Conservation (phyloP, 345 rosid species). For the Camelina sativa region DNA sequence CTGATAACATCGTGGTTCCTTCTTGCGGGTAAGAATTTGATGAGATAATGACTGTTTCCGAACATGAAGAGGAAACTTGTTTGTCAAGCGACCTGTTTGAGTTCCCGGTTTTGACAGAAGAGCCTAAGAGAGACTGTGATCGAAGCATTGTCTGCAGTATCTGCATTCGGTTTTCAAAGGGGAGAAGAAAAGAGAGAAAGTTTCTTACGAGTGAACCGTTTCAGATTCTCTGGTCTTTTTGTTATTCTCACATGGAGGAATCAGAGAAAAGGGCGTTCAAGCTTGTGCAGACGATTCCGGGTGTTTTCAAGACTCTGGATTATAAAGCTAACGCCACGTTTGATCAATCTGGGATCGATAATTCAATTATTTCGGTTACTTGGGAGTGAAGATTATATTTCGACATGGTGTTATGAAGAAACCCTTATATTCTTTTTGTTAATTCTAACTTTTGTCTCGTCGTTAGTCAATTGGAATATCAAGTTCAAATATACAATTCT, state of each 20-base stretch:
- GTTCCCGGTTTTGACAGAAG: slow-evolving; percentile 70
- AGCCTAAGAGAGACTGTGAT: slow-evolving; percentile 59
- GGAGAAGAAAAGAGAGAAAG: slow-evolving; percentile 73
- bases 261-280: slow-evolving; percentile 58
- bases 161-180: slow-evolving; percentile 80
- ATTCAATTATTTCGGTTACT: slow-evolving; percentile 70
- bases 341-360: slow-evolving; percentile 72
- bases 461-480: not conserved
- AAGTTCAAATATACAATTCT: not conserved
- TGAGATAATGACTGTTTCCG: not conserved
- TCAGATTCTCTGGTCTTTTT: slow-evolving; percentile 70
- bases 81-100: slow-evolving; percentile 23
- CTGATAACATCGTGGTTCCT: slow-evolving; percentile 28
- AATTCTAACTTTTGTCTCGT: not conserved
- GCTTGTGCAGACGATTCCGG: slow-evolving; percentile 69
- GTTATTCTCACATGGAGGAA: slow-evolving; percentile 59
- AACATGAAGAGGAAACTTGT: slow-evolving; percentile 48
- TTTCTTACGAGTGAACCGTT: slow-evolving; percentile 46
- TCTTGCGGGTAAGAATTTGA: slow-evolving; percentile 15
- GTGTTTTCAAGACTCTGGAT: slow-evolving; percentile 64
- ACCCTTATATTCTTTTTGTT: not conserved
- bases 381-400: slow-evolving; percentile 60
- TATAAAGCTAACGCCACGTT: slow-evolving; percentile 57
- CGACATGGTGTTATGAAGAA: not conserved
- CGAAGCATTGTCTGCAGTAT: slow-evolving; percentile 70